Conservation (phyloP, 257 asterid genomes). For the Apocynum venetum region DNA sequence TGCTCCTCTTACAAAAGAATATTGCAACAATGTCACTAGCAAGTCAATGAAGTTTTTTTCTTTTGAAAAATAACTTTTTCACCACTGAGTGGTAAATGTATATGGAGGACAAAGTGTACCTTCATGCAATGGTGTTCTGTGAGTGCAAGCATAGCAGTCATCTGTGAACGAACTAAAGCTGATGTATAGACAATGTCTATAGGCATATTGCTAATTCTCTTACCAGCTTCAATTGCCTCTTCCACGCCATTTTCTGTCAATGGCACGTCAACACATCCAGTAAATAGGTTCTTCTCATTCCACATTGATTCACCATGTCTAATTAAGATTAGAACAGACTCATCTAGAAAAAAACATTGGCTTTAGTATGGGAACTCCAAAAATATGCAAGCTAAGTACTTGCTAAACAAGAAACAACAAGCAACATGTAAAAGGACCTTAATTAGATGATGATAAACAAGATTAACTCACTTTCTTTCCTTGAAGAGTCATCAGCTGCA, state of each 20-base stretch:
- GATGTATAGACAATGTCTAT: constrained; percentile 78
- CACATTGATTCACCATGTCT: constrained; percentile 97
- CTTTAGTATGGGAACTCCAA: constrained; percentile 8
- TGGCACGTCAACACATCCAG: constrained; percentile 95
- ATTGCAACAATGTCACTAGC: not conserved
- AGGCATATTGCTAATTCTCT: constrained; percentile 67
- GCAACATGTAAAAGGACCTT: not conserved
- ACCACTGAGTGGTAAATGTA: not conserved
- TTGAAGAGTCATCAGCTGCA: constrained; percentile 14
- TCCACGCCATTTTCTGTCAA: constrained; percentile 73
- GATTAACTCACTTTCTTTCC: constrained; percentile 44
- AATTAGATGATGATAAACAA: not conserved
- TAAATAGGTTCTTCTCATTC: constrained; percentile 90
- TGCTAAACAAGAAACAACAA: not conserved
- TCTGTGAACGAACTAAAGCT: constrained; percentile 83
- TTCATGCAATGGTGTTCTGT: constrained; percentile 78
- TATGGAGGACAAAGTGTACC: constrained; percentile 31
- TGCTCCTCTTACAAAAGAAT: not conserved
- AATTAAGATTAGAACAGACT: constrained; percentile 67
- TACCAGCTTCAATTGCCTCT: constrained; percentile 95
- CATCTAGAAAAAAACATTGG: constrained; percentile 36
- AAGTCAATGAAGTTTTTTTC: not conserved
- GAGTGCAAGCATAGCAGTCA: constrained; percentile 94
- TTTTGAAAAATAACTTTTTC: not conserved
- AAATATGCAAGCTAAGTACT: not conserved